Percentiles rank a stretch among this genome's conserved stretches.
Conservation (phyloP, 2,329 filamentous ascomycete species). For the Claviceps monticola region DNA sequence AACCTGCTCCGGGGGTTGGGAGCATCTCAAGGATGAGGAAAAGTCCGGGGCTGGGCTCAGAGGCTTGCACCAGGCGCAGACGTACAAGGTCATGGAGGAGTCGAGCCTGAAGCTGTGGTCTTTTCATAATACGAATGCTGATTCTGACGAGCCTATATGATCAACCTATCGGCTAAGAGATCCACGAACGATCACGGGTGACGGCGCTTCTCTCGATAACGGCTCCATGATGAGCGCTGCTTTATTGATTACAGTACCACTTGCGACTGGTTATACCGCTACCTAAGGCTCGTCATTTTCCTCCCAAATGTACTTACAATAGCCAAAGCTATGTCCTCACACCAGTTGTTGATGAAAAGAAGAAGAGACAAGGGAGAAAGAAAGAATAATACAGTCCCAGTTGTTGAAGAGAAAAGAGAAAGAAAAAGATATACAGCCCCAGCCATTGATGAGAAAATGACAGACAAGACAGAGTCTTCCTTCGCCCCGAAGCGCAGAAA, state of each 20-base stretch:
- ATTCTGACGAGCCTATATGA: not conserved
- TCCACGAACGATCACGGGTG: not conserved
- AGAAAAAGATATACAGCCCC: not conserved
- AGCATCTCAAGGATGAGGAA: constrained; percentile 9
- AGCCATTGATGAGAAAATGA: not conserved
- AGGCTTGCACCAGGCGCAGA: not conserved
- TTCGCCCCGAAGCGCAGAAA: not conserved
- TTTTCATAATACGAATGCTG: not conserved
- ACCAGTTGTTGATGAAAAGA: not conserved
- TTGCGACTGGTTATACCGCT: not conserved
- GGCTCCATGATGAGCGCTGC: not conserved
- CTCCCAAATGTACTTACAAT: not conserved
- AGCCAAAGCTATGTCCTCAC: not conserved
- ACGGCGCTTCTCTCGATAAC: not conserved
- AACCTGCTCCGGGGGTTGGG: constrained; percentile 44
- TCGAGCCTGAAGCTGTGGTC: constrained; percentile 8
- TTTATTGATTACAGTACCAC: not conserved
- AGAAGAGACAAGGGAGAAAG: not conserved
- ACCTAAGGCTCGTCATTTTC: not conserved
- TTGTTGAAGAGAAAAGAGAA: not conserved
- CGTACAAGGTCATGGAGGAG: constrained; percentile 3
- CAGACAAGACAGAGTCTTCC: not conserved
- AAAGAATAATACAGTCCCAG: not conserved
- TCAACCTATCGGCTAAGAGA: not conserved
- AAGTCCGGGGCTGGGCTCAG: not conserved